Evolutionary conservation across 1,284 basidiomycete genomes (phyloP).

Genomic region (Ceratorhiza oryzae-sativae): DNA sequence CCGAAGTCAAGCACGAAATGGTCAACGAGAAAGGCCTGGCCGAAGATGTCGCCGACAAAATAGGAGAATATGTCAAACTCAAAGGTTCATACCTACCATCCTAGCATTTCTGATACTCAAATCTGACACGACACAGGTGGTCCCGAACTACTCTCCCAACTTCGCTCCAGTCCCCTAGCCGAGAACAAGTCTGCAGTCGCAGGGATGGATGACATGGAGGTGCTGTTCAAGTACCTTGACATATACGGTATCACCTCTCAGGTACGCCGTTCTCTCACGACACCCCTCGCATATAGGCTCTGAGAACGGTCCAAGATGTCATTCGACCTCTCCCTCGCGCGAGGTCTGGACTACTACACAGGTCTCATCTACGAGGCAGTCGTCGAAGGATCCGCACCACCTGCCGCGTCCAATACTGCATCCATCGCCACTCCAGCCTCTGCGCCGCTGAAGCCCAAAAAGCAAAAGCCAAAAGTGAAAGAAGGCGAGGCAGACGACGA

Average conservation of each 20-base stretch:
- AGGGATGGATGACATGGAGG: conserved; percentile 89
- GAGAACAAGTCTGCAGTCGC: conserved; percentile 79
- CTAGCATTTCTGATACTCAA: background rate
- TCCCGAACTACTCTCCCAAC: conserved; percentile 74
- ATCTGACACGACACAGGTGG: conserved; percentile 61
- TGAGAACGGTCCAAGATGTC: conserved; percentile 68
- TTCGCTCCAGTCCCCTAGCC: conserved; percentile 76
- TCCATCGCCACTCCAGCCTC: conserved; percentile 58
- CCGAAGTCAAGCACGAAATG: conserved; percentile 96
- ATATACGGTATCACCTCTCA: conserved; percentile 61
- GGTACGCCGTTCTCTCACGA: conserved; percentile 22
- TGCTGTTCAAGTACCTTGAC: conserved; percentile 84
- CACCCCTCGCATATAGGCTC: conserved; percentile 36
- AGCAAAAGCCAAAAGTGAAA: conserved; percentile 52
- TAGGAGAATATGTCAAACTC: conserved; percentile 95
- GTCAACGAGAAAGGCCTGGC: conserved; percentile 92
- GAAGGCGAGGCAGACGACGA: conserved; percentile 70
- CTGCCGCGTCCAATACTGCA: conserved; percentile 64
- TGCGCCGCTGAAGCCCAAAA: conserved; percentile 52
- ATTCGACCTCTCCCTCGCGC: conserved; percentile 95
- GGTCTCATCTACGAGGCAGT: conserved; percentile 98
- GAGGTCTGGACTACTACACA: conserved; percentile 98
- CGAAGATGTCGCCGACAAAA: conserved; percentile 85
- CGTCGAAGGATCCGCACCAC: conserved; percentile 91
- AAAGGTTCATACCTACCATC: conserved; percentile 65